A percentile compares a stretch with the other conserved stretches of the same genome.
phyloP scores from a whole-genome alignment of 2,329 filamentous ascomycete species.

The Diaporthe helianthi region DNA sequence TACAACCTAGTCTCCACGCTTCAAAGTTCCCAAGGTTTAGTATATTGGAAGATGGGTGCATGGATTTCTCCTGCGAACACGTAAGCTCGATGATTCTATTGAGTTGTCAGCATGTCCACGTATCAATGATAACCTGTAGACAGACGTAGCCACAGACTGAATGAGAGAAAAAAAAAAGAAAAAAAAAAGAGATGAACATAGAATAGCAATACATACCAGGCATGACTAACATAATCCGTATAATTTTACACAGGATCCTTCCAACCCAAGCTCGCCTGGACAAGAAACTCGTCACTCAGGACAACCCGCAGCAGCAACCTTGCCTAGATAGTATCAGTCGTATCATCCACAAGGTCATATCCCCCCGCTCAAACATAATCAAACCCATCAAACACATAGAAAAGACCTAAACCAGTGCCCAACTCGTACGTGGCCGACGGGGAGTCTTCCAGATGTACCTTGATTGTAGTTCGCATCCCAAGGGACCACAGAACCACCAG shows the following conservation, averaged over 20 bases:
- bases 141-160: not conserved
- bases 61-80: slow-evolving; percentile 4
- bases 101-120: no score
- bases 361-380: not conserved
- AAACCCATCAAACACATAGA: not conserved
- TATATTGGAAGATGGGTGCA: slow-evolving; percentile 6
- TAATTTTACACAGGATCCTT: slow-evolving; percentile 6
- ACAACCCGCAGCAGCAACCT: slow-evolving; percentile 6
- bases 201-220: not conserved
- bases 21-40: not conserved
- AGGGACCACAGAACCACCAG: not conserved
- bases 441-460: no score
- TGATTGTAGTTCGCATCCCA: not conserved
- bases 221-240: slow-evolving; percentile 19
- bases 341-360: not conserved
- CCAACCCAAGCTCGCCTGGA: not conserved
- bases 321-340: not conserved
- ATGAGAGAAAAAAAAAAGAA: not conserved
- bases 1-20: not conserved
- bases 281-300: not conserved
- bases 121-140: not conserved
- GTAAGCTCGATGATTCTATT: not conserved
- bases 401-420: slow-evolving; percentile 9
- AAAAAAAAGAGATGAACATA: not conserved
- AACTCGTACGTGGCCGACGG: slow-evolving; percentile 3